Conservation (phyloP, 352 stramenopile genomes). For the Pythium phragmitis region DNA sequence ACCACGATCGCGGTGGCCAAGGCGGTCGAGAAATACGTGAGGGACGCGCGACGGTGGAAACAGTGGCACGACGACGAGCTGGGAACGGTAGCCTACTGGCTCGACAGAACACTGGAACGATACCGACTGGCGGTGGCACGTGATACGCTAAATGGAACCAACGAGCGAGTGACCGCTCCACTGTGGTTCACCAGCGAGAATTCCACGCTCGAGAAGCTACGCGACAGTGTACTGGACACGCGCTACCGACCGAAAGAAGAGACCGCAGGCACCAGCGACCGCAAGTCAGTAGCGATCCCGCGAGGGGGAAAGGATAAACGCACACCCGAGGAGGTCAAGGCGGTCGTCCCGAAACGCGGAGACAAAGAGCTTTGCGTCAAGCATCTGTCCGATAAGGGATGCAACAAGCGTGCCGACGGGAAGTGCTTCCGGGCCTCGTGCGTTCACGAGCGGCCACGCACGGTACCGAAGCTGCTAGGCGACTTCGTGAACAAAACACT, state of each 20-base stretch:
- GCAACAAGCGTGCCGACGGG: neutral
- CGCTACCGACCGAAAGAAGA: neutral
- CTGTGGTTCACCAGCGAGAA: neutral
- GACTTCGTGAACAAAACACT: too few species aligned
- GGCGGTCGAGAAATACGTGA: neutral
- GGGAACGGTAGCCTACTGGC: neutral
- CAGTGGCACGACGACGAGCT: neutral
- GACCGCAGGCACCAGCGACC: neutral
- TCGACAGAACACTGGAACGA: neutral
- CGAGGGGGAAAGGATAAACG: neutral
- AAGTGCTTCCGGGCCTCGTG: too few species aligned
- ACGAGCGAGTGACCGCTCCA: neutral
- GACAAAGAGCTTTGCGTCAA: neutral
- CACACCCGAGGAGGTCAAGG: neutral
- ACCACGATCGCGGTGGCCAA: neutral
- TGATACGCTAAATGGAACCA: neutral
- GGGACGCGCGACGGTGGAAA: neutral
- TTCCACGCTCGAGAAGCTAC: neutral
- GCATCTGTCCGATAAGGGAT: neutral
- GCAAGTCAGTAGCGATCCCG: neutral
- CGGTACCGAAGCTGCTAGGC: too few species aligned
- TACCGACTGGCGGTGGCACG: neutral
- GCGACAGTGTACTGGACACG: neutral
- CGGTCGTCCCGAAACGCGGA: neutral
- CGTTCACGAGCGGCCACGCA: too few species aligned